Evolutionary conservation across 2,329 filamentous ascomycete genomes (phyloP), one percentile per base, ranked within the genome.

Genomic region (Penicillium fuscoglaucum): DNA sequence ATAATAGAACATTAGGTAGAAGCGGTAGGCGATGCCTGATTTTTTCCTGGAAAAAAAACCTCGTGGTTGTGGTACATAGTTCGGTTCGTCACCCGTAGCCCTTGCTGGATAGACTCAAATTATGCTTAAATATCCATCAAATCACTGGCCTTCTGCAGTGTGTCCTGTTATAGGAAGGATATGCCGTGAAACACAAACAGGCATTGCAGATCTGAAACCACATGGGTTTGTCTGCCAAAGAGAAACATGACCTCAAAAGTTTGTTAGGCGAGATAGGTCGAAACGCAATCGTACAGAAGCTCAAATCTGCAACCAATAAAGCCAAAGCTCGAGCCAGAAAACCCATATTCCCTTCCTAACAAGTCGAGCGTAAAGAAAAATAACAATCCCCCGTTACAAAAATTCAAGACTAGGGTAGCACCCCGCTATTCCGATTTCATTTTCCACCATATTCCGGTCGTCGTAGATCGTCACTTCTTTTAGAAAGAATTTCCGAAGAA

Each of bases 401-500:
- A 55, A 37, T 37, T 33, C 17, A 31, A 45, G 13, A 24, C 12
- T 13, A 26, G 21, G 24, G 28, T 44, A 55, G 33, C 37, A 50
- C 43, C 44, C 43, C 45, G 47, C 39, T 35, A 51, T 41, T 33
- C 29, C 19, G 12, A 47, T 17, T 12, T 28, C 28, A 40, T 31
- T 24, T 21, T 55, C 21, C 49, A 24, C 29, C 55, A 33, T 28
- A 39, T 43, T 41, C 29, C 33, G 29, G 51, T 41, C 51, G 45
- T 59, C 19, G 40, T 54, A 52, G 50, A 55, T 59, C 54, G 52
- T 66, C 44, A 57, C 56, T 57, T 45, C 58, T 33, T 52, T 57
- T 58, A 55, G 44, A 48, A 33, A 29, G 45, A 57, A 58, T 15
- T 31, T 15, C 24, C 1, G n/a, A 57, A 19, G 26, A 24, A 41